Percentiles rank a stretch among this genome's conserved stretches.
These are phyloP conservation scores for Aegilops umbellulata DNA, from an alignment of 176 grass and related monocot genomes.

Conservation along the genomic window DNA sequence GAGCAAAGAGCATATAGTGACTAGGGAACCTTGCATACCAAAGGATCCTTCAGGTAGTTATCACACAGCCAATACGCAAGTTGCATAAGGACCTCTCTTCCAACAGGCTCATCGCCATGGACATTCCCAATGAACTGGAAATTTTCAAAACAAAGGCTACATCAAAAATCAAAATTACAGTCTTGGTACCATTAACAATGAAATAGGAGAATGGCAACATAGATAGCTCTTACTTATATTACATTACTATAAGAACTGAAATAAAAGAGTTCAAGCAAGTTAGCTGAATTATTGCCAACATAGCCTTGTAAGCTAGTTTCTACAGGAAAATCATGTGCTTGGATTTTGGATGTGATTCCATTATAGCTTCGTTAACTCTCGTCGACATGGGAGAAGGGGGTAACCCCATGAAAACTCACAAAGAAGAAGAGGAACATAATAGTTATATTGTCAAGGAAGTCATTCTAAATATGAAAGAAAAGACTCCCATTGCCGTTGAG, in stretches of 20 bases:
- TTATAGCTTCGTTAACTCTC: background rate
- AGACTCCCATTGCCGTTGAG: background rate
- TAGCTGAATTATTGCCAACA: background rate
- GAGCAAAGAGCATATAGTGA: background rate
- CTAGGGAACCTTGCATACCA: slow-evolving; percentile 46
- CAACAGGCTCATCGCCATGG: slow-evolving; percentile 95
- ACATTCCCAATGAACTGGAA: slow-evolving; percentile 93
- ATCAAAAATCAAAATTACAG: background rate
- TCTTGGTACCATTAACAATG: background rate
- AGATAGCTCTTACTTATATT: background rate
- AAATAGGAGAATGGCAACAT: background rate
- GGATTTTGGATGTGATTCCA: background rate
- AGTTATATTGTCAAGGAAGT: background rate
- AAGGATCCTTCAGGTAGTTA: slow-evolving; percentile 75
- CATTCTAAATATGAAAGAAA: background rate
- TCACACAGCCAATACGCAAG: slow-evolving; percentile 93
- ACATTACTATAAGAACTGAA: background rate
- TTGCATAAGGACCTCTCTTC: slow-evolving; percentile 84
- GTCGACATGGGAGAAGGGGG: background rate
- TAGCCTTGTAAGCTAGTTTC: background rate
- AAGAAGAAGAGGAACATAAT: background rate
- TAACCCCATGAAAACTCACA: background rate
- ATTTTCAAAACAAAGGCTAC: slow-evolving; percentile 10
- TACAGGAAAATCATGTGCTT: background rate
- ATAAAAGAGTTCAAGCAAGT: background rate